phyloP scores from a whole-genome alignment of 495 filamentous ascomycete species.

The Saxophila tyrrhenica region DNA sequence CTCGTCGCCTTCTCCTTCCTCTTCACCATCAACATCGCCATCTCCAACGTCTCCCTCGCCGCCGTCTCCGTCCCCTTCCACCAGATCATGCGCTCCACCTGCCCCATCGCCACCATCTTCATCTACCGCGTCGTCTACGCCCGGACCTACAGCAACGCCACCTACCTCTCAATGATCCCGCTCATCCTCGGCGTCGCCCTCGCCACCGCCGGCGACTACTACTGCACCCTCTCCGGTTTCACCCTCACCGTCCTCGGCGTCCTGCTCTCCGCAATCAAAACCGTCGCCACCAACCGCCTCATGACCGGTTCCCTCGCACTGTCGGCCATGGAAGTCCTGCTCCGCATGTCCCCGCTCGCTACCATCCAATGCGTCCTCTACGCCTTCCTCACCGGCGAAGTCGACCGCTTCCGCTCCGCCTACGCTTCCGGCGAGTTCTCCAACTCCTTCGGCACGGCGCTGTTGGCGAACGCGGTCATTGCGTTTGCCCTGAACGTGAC shows the following conservation, averaged over 20 bases:
- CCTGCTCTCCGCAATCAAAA: constrained; percentile 44
- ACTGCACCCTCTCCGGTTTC: constrained; percentile 43
- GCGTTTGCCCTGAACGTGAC: constrained; percentile 45
- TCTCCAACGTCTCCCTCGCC: constrained; percentile 44
- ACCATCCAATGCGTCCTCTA: constrained; percentile 39
- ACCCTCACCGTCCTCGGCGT: constrained; percentile 43
- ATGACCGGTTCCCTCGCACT: constrained; percentile 42
- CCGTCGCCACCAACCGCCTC: constrained; percentile 45
- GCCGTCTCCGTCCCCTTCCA: constrained; percentile 49
- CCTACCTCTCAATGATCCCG: constrained; percentile 46
- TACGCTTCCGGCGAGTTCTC: constrained; percentile 13
- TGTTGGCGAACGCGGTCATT: constrained; percentile 39
- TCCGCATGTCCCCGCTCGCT: constrained; percentile 46
- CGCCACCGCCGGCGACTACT: constrained; percentile 48
- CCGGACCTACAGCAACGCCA: constrained; percentile 36
- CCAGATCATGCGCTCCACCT: constrained; percentile 47
- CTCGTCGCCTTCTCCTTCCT: constrained; percentile 43
- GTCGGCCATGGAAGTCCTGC: constrained; percentile 41
- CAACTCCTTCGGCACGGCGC: constrained; percentile 16
- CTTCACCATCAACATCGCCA: constrained; percentile 50
- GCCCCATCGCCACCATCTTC: constrained; percentile 42
- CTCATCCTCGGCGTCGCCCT: constrained; percentile 45
- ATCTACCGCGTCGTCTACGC: constrained; percentile 42
- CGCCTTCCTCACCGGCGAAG: constrained; percentile 39
- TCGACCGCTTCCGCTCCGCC: constrained; percentile 22